Conservation (phyloP, 2,329 filamentous ascomycete genomes). For the Aspergillus uvarum region DNA sequence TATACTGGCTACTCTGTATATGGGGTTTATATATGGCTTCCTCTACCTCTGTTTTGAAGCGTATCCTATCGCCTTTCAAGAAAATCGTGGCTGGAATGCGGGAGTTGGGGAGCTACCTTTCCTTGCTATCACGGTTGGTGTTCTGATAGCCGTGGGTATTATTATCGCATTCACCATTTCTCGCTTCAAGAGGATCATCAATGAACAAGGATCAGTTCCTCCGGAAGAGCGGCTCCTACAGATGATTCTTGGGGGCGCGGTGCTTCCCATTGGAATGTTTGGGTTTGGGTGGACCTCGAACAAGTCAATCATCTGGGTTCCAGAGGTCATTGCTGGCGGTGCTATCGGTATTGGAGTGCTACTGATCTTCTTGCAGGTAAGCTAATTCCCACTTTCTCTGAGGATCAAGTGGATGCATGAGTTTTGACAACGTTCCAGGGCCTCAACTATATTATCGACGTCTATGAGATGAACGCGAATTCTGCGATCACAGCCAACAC, state of each 20-base stretch:
- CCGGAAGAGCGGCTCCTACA: conserved; percentile 44
- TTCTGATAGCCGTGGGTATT: conserved; percentile 31
- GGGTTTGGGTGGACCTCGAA: conserved; percentile 52
- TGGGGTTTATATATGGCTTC: conserved; percentile 36
- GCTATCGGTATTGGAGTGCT: conserved; percentile 46
- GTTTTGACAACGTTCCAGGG: conserved; percentile 11
- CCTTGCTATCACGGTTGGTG: conserved; percentile 47
- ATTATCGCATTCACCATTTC: conserved; percentile 35
- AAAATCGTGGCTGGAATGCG: conserved; percentile 43
- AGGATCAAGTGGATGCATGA: too few relatives aligned
- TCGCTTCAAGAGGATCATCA: conserved; percentile 27
- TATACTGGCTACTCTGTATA: conserved; percentile 44
- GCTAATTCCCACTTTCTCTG: not conserved
- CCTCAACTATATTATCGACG: conserved; percentile 38
- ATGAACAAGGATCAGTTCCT: conserved; percentile 17
- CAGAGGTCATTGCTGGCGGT: conserved; percentile 46
- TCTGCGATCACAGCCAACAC: conserved; percentile 35
- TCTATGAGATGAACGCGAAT: conserved; percentile 32
- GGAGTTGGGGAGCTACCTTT: conserved; percentile 49
- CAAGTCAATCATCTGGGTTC: conserved; percentile 45
- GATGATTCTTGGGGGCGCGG: conserved; percentile 47
- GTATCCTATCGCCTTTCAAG: conserved; percentile 40
- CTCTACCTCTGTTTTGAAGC: conserved; percentile 35
- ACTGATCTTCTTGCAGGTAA: conserved; percentile 38
- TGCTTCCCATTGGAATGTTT: conserved; percentile 50